Evolutionary conservation across 345 rosid species (phyloP), one percentile per base, ranked within the genome.

Genomic region (Linum usitatissimum): DNA sequence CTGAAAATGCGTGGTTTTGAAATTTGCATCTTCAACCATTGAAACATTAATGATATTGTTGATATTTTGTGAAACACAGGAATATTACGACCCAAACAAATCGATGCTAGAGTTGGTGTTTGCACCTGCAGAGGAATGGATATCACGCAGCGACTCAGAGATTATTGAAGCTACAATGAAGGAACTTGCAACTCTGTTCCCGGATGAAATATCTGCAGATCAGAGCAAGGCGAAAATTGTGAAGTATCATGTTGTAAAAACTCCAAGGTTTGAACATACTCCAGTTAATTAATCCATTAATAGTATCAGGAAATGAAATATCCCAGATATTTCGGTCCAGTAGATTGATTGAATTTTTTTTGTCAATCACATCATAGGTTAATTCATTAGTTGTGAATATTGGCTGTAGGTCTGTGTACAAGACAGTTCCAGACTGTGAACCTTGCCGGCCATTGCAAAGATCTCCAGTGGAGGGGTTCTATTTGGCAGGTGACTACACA

Each of bases 121-220:
- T 78, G 97, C 96, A 30, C 98, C 98, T 0, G 95, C 97, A 28
- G 98, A 83, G 74, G 91, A 85, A 76, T 89, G 98, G 98, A 83
- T 92, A 70, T 84, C 91, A 21, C 7, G 86, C 15, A 86, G 82
- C 9, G 88, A 93, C 71, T 70, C 81, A 6, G 94, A 89, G 59
- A 93, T 93, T 60, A 86, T 93, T 60, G 88, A 89, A 71, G 96
- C 99, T 14, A 86, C 96, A 12, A 87, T 93, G 94, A 82, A 76
- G 68, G 99, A 93, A 79, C 88, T 93, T 30, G 90, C 91, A 69
- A 93, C 75, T 75, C 93, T 89, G 66, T 93, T 93, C 67, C 99
- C 96, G 9, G 83, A 89, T 42, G 97, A 93, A 71, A 89, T 93
- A 69, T 48, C 90, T 21, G 84, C 88, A 5, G 99, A 93, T 75